Conservation (phyloP, 345 rosid species). For the Psidium guajava region DNA sequence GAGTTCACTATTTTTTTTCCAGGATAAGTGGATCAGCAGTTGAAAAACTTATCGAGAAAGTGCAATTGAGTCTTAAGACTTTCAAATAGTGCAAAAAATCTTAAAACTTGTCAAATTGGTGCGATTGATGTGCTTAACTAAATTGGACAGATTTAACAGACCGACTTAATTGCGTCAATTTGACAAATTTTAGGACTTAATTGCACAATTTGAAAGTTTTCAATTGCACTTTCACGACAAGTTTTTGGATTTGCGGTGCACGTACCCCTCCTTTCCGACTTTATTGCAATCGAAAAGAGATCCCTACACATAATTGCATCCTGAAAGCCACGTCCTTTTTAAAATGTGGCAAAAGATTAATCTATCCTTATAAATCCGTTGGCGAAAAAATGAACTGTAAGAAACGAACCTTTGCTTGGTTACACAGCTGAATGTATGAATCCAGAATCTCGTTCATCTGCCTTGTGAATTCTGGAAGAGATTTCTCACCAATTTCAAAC, state of each 20-base stretch:
- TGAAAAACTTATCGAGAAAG: neutral
- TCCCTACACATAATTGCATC: neutral
- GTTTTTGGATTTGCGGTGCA: neutral
- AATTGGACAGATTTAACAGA: neutral
- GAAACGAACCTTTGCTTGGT: conserved; percentile 9
- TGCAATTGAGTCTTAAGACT: neutral
- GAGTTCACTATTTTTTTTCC: neutral
- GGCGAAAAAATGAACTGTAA: neutral
- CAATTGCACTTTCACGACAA: neutral
- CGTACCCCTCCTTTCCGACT: neutral
- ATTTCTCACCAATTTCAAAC: neutral
- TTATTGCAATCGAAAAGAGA: neutral
- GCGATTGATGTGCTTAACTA: neutral
- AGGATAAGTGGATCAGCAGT: neutral
- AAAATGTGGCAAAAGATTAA: neutral
- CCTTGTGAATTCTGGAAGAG: conserved; percentile 4
- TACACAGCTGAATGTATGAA: conserved; percentile 18
- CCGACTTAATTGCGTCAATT: neutral
- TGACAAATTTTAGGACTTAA: neutral
- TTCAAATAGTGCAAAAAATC: too few species aligned
- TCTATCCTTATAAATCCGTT: neutral
- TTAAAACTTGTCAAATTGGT: too few species aligned
- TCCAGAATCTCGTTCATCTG: conserved; percentile 12
- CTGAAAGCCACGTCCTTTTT: neutral
- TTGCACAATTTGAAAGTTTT: neutral